Base-by-base conservation (phyloP, 1,284 basidiomycete genomes). In the Leucoagaricus sp. region DNA sequence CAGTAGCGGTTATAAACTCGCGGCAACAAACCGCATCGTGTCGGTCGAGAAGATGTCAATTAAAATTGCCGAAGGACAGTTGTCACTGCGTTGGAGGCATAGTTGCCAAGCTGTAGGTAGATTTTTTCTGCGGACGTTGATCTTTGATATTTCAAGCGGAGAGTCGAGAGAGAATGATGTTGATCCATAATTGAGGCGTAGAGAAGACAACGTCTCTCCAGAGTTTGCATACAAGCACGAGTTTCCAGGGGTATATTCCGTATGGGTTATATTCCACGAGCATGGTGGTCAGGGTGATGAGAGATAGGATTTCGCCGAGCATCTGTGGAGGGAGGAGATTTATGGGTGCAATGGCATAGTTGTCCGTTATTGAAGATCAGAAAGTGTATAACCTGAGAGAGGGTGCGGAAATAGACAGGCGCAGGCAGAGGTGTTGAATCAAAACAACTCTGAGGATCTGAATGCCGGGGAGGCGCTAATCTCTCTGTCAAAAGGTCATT, bases 151-250 rank as follows among this genome's bases (percentile, higher is more conserved):
- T 21, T 10, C 42, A 29, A 46, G 12, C 7, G 33, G 41, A 36
- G 21, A 25, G n/a, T n/a, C n/a, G n/a, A n/a, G n/a, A 7, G 29
- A 56, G 4, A 9, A 15, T 8, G 12, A 56, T 19, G 19, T 23
- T 21, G 4, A 53, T 21, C 57, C 57, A 58, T 28, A 58, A 36
- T n/a, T 33, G 36, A n/a, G 57, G 57, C 6, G 57, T 55, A 9
- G 53, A 42, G 10, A 45, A 45, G 13, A 42, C 47, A 34, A 47
- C n/a, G 28, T 55, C 46, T 19, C 57, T 31, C 57, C 57, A 58
- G 2, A 41, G n/a, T 6, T 23, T 53, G 45, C 45, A 53, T 12
- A 58, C 50, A 1, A 46, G 49, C 2, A 51, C 42, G 15, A 58
- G 42, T 6, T 12, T 42, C 49, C 49, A 51, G 25, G 49, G 49